Percentiles rank a stretch among this genome's conserved stretches.
Evolutionary conservation across 768 basidiomycete genomes (phyloP).

Genomic region (Suillus placidus): DNA sequence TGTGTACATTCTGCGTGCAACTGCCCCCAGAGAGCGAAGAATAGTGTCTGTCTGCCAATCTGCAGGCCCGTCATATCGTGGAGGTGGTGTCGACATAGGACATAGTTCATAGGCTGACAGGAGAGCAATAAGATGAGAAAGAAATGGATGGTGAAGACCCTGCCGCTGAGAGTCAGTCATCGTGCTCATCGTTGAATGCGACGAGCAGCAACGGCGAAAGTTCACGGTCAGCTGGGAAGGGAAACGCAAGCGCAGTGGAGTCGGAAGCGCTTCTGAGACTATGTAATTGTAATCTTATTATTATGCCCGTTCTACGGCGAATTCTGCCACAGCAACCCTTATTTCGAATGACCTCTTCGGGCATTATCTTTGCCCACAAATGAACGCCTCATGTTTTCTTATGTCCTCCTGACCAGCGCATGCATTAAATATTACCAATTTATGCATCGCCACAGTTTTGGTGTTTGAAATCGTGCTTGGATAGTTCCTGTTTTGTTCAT

Average conservation of each 20-base stretch:
- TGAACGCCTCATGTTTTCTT: slow-evolving; percentile 3
- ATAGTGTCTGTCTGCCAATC: slow-evolving; percentile 65
- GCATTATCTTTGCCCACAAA: background rate
- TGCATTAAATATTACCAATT: slow-evolving; percentile 1
- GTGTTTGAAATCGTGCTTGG: background rate
- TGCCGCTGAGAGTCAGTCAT: slow-evolving; percentile 24
- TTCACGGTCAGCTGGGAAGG: background rate
- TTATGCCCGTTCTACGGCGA: slow-evolving; percentile 5
- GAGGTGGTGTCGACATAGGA: slow-evolving; percentile 50
- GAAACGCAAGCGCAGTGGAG: slow-evolving; percentile 1
- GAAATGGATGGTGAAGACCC: slow-evolving; percentile 40
- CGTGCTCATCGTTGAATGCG: slow-evolving; percentile 38
- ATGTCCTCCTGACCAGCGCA: slow-evolving; percentile 8
- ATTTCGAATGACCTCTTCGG: background rate
- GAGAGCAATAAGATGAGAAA: slow-evolving; percentile 58
- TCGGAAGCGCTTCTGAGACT: slow-evolving; percentile 5
- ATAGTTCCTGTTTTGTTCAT: background rate
- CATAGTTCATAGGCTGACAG: slow-evolving; percentile 63
- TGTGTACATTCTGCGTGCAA: slow-evolving; percentile 56
- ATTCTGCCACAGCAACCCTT: slow-evolving; percentile 9
- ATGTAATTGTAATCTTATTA: slow-evolving; percentile 13
- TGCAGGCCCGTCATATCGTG: slow-evolving; percentile 55
- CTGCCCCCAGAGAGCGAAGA: slow-evolving; percentile 49
- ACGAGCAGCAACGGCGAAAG: slow-evolving; percentile 13
- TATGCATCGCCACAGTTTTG: background rate